Evolutionary conservation across 306 rosid species (phyloP).

Genomic region (Senna siamea): DNA sequence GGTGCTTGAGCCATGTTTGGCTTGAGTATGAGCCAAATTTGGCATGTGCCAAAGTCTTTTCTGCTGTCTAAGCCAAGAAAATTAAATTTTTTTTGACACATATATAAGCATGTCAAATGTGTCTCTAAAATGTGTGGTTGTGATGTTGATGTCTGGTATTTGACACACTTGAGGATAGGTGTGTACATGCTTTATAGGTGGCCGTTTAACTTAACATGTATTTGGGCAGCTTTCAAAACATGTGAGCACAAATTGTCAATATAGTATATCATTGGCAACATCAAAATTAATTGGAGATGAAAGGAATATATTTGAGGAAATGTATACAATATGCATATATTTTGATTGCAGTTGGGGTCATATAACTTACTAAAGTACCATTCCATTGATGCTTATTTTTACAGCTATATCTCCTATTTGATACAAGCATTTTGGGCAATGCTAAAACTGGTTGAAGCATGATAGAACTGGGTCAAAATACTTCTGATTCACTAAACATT

Average conservation of each 20-base stretch:
- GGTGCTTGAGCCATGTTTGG: no score
- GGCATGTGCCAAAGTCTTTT: no score
- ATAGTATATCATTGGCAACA: background rate
- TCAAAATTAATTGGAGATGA: conserved; percentile 32
- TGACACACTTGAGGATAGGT: no score
- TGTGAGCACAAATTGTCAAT: conserved; percentile 8
- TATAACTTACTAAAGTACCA: background rate
- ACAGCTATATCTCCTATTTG: background rate
- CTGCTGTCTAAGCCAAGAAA: no score
- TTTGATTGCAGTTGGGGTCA: conserved; percentile 8
- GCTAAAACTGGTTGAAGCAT: background rate
- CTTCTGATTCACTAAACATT: background rate
- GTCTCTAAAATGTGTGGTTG: no score
- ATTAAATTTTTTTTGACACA: no score
- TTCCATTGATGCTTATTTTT: background rate
- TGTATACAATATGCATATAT: conserved; percentile 11
- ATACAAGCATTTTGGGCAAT: background rate
- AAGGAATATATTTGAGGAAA: background rate
- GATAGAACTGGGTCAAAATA: background rate
- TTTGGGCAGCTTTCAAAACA: background rate
- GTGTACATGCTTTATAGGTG: background rate
- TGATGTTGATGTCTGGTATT: no score
- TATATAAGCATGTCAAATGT: no score
- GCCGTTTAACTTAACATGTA: background rate
- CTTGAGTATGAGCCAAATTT: no score